phyloP scores from a whole-genome alignment of 768 basidiomycete genomes.

The Thelephora aurantiotincta region DNA sequence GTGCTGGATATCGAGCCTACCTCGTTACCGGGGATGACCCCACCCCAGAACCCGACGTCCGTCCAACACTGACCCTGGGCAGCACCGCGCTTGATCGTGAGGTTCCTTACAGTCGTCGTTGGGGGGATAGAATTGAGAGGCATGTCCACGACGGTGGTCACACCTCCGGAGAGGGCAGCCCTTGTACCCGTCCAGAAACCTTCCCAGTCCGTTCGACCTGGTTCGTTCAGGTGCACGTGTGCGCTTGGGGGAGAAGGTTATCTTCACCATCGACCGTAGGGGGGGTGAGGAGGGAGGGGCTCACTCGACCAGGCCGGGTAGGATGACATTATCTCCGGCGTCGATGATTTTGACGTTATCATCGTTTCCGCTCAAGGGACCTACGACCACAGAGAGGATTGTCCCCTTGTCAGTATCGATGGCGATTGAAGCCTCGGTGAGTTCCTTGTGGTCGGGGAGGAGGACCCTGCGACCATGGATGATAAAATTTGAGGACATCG shows the following conservation, averaged over 20 bases:
- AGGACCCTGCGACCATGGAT: slow-evolving; percentile 15
- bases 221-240: slow-evolving; percentile 90
- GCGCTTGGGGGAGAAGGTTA: slow-evolving; percentile 29
- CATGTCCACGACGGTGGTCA: slow-evolving; percentile 97
- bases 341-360: slow-evolving; percentile 18
- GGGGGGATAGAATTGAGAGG: slow-evolving; percentile 96
- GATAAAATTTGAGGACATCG: slow-evolving; percentile 6
- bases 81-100: slow-evolving; percentile 55
- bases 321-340: slow-evolving; percentile 24
- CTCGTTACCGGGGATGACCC: slow-evolving; percentile 86
- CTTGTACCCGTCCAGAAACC: slow-evolving; percentile 85
- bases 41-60: slow-evolving; percentile 91
- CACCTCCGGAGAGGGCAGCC: slow-evolving; percentile 84
- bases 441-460: slow-evolving; percentile 12
- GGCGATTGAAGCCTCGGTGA: slow-evolving; percentile 26
- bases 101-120: slow-evolving; percentile 72
- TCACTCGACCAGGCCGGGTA: slow-evolving; percentile 44
- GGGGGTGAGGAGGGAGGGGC: slow-evolving; percentile 9
- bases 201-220: slow-evolving; percentile 89
- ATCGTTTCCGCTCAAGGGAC: slow-evolving; percentile 5
- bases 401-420: slow-evolving; percentile 24
- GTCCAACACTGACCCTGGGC: slow-evolving; percentile 63
- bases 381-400: slow-evolving; percentile 21
- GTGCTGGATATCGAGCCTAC: slow-evolving; percentile 18
- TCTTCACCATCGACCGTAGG: background rate